Evolutionary conservation across 108 stramenopile genomes (phyloP).

Genomic region (Phaeodactylum tricornutum): DNA sequence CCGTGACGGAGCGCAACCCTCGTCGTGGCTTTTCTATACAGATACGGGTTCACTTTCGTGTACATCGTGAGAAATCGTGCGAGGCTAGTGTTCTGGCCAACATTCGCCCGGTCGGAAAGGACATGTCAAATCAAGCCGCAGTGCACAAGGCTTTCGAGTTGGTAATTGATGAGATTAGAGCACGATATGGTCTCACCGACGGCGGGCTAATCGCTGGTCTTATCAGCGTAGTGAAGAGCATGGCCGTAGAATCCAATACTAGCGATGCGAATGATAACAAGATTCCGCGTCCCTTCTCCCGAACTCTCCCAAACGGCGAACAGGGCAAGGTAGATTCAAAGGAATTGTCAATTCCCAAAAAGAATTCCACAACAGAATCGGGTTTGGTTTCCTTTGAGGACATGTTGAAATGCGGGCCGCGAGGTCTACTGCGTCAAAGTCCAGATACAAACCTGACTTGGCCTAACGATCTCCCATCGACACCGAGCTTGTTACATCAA

Average conservation of each 20-base stretch:
- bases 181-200: slow-evolving; percentile 59
- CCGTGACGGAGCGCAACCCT: slow-evolving; percentile 53
- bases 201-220: slow-evolving; percentile 42
- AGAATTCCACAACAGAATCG: neutral
- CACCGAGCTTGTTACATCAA: neutral
- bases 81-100: slow-evolving; percentile 53
- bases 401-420: slow-evolving; percentile 22
- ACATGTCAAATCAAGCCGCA: slow-evolving; percentile 68
- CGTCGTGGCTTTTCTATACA: slow-evolving; percentile 73
- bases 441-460: slow-evolving; percentile 12
- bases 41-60: slow-evolving; percentile 41
- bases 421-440: too few relatives aligned
- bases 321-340: slow-evolving; percentile 11
- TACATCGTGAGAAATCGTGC: slow-evolving; percentile 26
- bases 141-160: slow-evolving; percentile 74
- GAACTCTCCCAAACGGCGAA: slow-evolving; percentile 23
- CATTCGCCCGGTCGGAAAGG: slow-evolving; percentile 71
- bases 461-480: neutral
- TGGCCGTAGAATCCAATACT: slow-evolving; percentile 15
- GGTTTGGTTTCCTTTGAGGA: slow-evolving; percentile 42
- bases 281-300: slow-evolving; percentile 14
- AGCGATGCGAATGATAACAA: neutral
- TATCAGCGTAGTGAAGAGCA: slow-evolving; percentile 19
- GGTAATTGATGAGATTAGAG: slow-evolving; percentile 61
- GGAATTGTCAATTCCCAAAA: neutral